Base-by-base conservation (phyloP, 768 basidiomycete species). In the Sarcodon aspratus region DNA sequence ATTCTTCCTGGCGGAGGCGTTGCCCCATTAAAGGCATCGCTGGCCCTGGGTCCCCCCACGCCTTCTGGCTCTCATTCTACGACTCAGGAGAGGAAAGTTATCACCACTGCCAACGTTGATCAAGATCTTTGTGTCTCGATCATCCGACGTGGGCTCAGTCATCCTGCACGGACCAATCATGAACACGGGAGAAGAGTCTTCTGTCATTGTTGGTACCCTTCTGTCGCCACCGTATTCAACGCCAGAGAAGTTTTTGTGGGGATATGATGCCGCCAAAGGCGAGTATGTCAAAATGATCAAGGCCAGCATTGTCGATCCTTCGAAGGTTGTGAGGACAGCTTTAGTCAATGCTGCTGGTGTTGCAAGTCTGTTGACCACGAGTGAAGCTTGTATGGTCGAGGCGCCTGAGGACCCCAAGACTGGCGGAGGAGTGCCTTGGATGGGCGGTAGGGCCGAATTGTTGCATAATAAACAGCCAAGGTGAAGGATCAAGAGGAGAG, bases 1-100 rank as follows among this genome's bases (percentile, higher is more conserved):
- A 96, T 97, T 60, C 84, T 98, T 33, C 95, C 95, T 47, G 95
- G 95, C 40, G 95, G 95, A 60, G 94, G 94, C 64, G 82, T 90
- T 33, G 94, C 95, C 27, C 78, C 95, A 21, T 78, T 96, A 61
- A 91, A 92, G 66, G 88, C 90, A 3, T 80, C 78, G 21, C 71
- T 85, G 35, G 73, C 83, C 50, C 79, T 93, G 43, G 54, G 76
- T 9, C 80, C 82, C 38, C 55, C 53, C 43, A 52, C 60, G 34
- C 60, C 65, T 33, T 42, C 40, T 13, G 62, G 64, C 45, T 37
- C 57, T n/a, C 40, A 48, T 21, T 48, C 45, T 13, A 2, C 47
- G 9, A 45, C 51, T 40, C 45, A 50, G 5, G 13, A 48, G 7
- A 76, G 82, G 35, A 79, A 78, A 57, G 72, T 81, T 36, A 80